Evolutionary conservation across 441 rosid genomes (phyloP), one percentile per base, ranked within the genome.

Genomic region (Croton laevigatus): DNA sequence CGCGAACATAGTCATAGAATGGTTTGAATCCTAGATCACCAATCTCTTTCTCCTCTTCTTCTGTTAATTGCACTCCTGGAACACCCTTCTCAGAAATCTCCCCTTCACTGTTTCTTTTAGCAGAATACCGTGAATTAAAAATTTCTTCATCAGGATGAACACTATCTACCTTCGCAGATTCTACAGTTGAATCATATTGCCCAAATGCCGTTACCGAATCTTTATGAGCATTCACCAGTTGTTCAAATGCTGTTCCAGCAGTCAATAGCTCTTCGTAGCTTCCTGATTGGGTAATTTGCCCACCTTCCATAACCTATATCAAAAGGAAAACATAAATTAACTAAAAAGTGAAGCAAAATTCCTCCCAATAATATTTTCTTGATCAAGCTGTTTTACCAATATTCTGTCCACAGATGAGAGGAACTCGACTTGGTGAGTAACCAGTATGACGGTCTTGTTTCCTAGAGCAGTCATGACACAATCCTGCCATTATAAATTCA

Each of bases 401-500:
- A 94, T 86, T 71, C 63, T 81, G 66, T 94, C 90, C 32, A 91
- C 94, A 68, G 81, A 81, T 14, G 94, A 82, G 69, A 94, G 97
- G 73, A 94, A 94, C 69, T 94, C 97, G 71, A 94, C 95, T 86
- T 94, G 98, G 78, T 91, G 98, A 76, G 97, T 89, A 64, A 87
- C 89, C 8, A 85, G 86, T 40, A 87, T 23, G 52, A 87, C 88
- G 1, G 87, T 80, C 74, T 87, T 87, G 58, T 58, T 65, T 0
- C 75, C 60, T 14, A 87, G 65, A 62, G 83, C 86, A 60, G 62
- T 72, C 75, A 75, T 67, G 22, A 87, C 85, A 72, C 73, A 85
- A 14, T 87, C 88, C 89, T 87, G 86, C 67, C 37, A 46, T 57
- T 60, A 3, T 14, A 22, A 22, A 58, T 3, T 13, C 46, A n/a